phyloP scores from a whole-genome alignment of 1,139 yeast genomes.

The Blastobotrys arbuscula region DNA sequence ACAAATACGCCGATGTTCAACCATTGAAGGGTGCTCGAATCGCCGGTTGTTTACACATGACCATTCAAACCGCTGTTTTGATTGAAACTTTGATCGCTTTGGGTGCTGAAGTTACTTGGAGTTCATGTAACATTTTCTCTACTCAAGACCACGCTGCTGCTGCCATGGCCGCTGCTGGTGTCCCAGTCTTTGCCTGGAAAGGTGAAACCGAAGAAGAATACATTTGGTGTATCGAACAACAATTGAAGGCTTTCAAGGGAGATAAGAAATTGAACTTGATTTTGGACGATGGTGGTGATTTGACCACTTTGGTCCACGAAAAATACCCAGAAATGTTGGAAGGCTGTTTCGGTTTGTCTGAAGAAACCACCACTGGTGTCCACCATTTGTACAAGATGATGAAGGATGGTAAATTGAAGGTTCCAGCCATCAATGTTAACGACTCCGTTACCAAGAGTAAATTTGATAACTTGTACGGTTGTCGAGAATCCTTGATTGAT shows the following conservation, averaged over 20 bases:
- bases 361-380: constrained; percentile 99
- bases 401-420: constrained; percentile 85
- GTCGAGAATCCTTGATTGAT: constrained; percentile 97
- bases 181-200: constrained; percentile 99
- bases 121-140: constrained; percentile 98
- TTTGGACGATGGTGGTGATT: constrained; percentile 99
- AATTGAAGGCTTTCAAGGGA: constrained; percentile 97
- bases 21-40: constrained; percentile 98
- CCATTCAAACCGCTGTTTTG: constrained; percentile 98
- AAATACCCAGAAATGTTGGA: constrained; percentile 97
- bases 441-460: constrained; percentile 99
- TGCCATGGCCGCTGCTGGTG: constrained; percentile 99
- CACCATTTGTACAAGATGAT: constrained; percentile 98
- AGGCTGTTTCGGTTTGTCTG: constrained; percentile 94
- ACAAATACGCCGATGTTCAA: constrained; percentile 84
- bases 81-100: constrained; percentile 95
- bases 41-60: constrained; percentile 99
- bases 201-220: constrained; percentile 99
- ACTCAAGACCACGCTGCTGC: constrained; percentile 99
- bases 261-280: constrained; percentile 93
- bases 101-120: constrained; percentile 99
- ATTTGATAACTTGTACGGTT: constrained; percentile 99
- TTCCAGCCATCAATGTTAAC: constrained; percentile 99
- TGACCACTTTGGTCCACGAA: constrained; percentile 94
- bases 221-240: constrained; percentile 99